Evolutionary conservation across 75 land plant species (phyloP), one percentile per base, ranked within the genome.

Genomic region (Pinus tabuliformis): DNA sequence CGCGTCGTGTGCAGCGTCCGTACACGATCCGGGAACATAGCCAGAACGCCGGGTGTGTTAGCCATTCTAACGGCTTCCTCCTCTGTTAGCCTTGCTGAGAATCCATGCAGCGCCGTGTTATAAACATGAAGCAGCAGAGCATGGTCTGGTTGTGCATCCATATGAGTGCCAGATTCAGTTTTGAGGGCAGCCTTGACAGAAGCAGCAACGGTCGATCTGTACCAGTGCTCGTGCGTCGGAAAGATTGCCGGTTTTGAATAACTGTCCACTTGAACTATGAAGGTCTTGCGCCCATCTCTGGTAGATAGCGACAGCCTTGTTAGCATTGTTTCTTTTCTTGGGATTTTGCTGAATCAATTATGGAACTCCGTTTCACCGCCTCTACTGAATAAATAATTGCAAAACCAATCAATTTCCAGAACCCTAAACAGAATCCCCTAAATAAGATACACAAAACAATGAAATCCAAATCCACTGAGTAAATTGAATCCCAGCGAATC

Each of bases 161-260:
- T 39, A 20, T 20, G 20, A 5, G 39, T 8, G 1, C 70, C 15
- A 4, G 45, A 42, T 42, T 42, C 6, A 42, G 45, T 45, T 6
- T 45, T 49, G 12, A 49, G 2, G 12, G 54, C 11, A 11, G 54
- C 49, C 49, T 39, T 70, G 72, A 77, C 14, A 45, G 49, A 6
- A 58, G 80, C 22, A 15, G 74, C 78, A 12, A 65, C 79, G 66
- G 85, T 78, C 78, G 89, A 83, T 76, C 79, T 30, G 80, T 91
- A 91, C 96, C 96, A 92, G 80, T 87, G 82, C 58, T 76, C 73
- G 77, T 87, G 88, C 59, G 89, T 75, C 22, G 88, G 49, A 84
- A 92, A 94, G n/a, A 80, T 58, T 21, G 83, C 56, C 3, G 97
- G 97, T 72, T 75, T 78, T 58, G 76, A 73, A 70, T 77, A 77